phyloP scores from a whole-genome alignment of 2,329 filamentous ascomycete species.

The Colletotrichum salicis region DNA sequence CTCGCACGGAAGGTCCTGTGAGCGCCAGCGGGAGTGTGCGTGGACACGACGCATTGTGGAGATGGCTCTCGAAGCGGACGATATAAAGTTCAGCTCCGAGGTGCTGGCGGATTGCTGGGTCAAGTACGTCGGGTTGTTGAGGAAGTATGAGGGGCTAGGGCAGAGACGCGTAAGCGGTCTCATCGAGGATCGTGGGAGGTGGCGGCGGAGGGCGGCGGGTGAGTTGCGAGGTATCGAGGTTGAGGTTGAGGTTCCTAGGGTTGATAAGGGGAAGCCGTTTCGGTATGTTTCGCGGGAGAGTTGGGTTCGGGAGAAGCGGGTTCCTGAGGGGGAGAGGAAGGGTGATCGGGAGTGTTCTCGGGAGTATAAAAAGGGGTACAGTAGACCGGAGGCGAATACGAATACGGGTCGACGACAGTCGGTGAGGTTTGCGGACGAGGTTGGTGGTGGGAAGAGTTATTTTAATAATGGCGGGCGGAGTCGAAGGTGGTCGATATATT shows the following conservation, averaged over 20 bases:
- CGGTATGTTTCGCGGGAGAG: background rate
- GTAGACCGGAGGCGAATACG: background rate
- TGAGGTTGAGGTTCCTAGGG: background rate
- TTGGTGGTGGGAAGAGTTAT: background rate
- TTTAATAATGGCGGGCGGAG: background rate
- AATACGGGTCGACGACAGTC: background rate
- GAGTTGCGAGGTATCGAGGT: background rate
- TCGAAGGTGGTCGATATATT: slow-evolving; percentile 16
- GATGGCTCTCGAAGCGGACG: slow-evolving; percentile 11
- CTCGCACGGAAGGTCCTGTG: slow-evolving; percentile 10
- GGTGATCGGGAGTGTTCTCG: background rate
- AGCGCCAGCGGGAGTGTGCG: slow-evolving; percentile 8
- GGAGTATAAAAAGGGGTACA: background rate
- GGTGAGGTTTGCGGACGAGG: background rate
- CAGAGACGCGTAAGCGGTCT: slow-evolving; percentile 23
- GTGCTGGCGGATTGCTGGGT: slow-evolving; percentile 25
- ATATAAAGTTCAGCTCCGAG: slow-evolving; percentile 21
- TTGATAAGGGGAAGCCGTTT: background rate
- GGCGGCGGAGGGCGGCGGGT: background rate
- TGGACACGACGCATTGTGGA: slow-evolving; percentile 8
- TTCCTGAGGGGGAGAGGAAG: background rate
- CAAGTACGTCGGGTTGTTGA: slow-evolving; percentile 22
- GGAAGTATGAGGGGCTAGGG: slow-evolving; percentile 25
- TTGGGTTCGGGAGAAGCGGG: background rate
- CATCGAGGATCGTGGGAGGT: background rate